Conservation (phyloP, 257 asterid genomes). For the Jaltomata sinuosa region DNA sequence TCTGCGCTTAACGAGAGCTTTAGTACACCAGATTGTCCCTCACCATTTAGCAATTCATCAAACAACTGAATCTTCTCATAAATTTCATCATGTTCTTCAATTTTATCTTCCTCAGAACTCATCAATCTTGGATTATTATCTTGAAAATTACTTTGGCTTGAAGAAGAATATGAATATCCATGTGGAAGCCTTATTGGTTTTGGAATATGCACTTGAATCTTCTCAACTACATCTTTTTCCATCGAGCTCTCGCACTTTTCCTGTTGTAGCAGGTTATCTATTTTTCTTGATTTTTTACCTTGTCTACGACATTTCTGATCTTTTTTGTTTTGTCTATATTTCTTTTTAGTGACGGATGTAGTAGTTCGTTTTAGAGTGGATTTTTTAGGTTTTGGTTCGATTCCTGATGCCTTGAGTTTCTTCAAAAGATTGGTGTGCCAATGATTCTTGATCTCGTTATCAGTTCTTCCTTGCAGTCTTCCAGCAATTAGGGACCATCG, state of each 20-base stretch:
- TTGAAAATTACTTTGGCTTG: neutral
- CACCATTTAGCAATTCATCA: neutral
- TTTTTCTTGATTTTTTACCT: neutral
- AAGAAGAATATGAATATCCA: neutral
- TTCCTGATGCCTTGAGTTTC: neutral
- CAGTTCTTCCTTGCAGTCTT: neutral
- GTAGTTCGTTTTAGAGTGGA: neutral
- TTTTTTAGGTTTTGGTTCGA: neutral
- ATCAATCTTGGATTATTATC: neutral
- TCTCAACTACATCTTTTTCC: neutral
- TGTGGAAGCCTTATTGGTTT: neutral
- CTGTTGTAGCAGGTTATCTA: neutral
- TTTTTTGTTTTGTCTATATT: neutral
- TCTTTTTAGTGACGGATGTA: neutral
- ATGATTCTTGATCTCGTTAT: constrained; percentile 1
- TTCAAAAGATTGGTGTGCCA: neutral
- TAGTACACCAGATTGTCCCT: no score
- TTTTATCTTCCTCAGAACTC: neutral
- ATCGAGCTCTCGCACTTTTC: neutral
- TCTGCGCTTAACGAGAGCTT: no score
- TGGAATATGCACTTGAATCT: neutral
- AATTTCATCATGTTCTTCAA: neutral
- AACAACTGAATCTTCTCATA: neutral
- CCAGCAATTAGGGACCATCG: constrained; percentile 1
- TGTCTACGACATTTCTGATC: neutral